Evolutionary conservation across 202 grass and related monocot species (phyloP).

Genomic region (Carex arenaria): DNA sequence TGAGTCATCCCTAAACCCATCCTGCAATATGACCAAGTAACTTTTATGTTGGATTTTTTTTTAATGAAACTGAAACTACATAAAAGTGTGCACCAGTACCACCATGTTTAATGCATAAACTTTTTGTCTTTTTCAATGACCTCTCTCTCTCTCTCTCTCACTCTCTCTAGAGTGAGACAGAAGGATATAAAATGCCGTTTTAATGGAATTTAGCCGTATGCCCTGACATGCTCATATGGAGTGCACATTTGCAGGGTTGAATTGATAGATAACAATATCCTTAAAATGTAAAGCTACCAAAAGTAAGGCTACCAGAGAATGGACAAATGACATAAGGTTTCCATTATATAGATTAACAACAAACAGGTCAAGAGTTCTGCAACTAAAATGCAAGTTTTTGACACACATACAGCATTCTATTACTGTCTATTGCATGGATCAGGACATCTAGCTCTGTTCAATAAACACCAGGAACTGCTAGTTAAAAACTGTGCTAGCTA

Average conservation of each 20-base stretch:
- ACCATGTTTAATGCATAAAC: neutral
- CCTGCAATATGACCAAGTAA: conserved; percentile 46
- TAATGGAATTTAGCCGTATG: neutral
- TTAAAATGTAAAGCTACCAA: neutral
- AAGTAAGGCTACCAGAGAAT: neutral
- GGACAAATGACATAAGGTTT: too few relatives aligned
- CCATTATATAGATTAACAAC: neutral
- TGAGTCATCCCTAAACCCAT: conserved; percentile 91
- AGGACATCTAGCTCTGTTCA: neutral
- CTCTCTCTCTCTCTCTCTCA: too few relatives aligned
- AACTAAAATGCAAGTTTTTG: neutral
- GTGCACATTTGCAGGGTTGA: neutral
- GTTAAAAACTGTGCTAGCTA: neutral
- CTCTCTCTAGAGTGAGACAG: too few relatives aligned
- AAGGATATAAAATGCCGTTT: too few relatives aligned
- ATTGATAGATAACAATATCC: neutral
- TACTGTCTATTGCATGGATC: neutral
- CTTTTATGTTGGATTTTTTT: neutral
- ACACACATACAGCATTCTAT: neutral
- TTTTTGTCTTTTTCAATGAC: too few relatives aligned
- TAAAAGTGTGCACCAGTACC: neutral
- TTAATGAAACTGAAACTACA: neutral
- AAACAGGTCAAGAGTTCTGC: neutral
- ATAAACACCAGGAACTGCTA: neutral
- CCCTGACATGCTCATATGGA: neutral